phyloP scores from a whole-genome alignment of 352 stramenopile species.

The Chrysophaeum taylorii region DNA sequence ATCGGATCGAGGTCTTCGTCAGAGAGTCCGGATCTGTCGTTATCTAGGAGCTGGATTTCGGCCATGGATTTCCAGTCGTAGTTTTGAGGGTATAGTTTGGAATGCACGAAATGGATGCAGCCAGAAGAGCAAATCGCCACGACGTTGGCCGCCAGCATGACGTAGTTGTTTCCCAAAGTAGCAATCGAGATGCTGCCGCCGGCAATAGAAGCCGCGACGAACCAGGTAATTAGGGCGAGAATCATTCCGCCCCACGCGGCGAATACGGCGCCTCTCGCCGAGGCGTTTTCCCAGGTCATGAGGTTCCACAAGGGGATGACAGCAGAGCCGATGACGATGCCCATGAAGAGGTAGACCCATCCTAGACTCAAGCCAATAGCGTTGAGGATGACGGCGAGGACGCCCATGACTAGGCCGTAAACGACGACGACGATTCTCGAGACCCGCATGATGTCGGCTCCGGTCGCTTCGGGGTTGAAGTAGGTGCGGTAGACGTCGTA shows the following conservation, averaged over 20 bases:
- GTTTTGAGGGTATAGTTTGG: conserved; percentile 49
- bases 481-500: conserved; percentile 70
- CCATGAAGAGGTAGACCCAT: conserved; percentile 73
- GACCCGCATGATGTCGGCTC: conserved; percentile 54
- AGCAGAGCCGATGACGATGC: conserved; percentile 59
- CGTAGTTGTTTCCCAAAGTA: conserved; percentile 49
- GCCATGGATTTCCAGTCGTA: conserved; percentile 46
- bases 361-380: conserved; percentile 52
- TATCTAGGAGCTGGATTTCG: conserved; percentile 52
- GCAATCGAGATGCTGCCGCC: conserved; percentile 38
- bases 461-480: conserved; percentile 58
- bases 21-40: conserved; percentile 46
- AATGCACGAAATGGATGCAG: conserved; percentile 51
- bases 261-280: conserved; percentile 47
- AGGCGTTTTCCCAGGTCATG: conserved; percentile 60
- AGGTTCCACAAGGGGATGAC: conserved; percentile 59
- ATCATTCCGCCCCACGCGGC: conserved; percentile 45
- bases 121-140: conserved; percentile 54
- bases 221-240: conserved; percentile 49
- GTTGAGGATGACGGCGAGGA: conserved; percentile 45
- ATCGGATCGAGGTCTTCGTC: conserved; percentile 45
- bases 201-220: conserved; percentile 41
- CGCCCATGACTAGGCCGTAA: conserved; percentile 58
- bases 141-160: conserved; percentile 62
- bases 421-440: conserved; percentile 49